A percentile compares a stretch with the other conserved stretches of the same genome.
Evolutionary conservation across 495 filamentous ascomycete species (phyloP).

Genomic region (Aspergillus nidulans): DNA sequence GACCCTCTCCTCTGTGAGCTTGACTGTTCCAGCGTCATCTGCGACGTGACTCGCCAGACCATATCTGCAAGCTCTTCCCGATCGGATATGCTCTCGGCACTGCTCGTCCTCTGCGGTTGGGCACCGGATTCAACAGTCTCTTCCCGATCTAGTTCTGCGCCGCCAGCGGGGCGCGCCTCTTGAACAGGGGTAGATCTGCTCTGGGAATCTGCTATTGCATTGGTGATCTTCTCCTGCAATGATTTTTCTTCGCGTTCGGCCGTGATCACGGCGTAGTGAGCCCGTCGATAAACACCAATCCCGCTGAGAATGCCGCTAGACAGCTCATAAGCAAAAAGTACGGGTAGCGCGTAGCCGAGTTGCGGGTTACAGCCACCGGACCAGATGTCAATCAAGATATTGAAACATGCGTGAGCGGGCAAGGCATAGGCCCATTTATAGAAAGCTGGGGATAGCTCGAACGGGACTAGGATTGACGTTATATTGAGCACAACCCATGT

Average conservation of each 20-base stretch:
- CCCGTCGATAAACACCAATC: slow-evolving; percentile 39
- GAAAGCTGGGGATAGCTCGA: slow-evolving; percentile 42
- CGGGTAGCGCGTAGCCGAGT: slow-evolving; percentile 2
- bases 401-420: slow-evolving; percentile 13
- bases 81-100: neutral
- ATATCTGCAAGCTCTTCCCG: neutral
- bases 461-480: slow-evolving; percentile 42
- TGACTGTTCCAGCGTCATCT: neutral
- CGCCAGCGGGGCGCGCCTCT: neutral
- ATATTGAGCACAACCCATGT: slow-evolving; percentile 48
- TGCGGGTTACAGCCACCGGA: slow-evolving; percentile 9
- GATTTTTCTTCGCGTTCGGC: slow-evolving; percentile 26
- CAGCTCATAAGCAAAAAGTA: slow-evolving; percentile 25
- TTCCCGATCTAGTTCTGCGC: neutral
- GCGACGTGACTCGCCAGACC: neutral
- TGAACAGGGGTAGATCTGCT: neutral
- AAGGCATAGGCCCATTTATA: slow-evolving; percentile 34
- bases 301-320: slow-evolving; percentile 21
- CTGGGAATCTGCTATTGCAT: slow-evolving; percentile 14
- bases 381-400: slow-evolving; percentile 24
- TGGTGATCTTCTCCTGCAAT: slow-evolving; percentile 22
- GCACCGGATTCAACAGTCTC: neutral
- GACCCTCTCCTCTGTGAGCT: neutral
- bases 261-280: slow-evolving; percentile 32
- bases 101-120: neutral